Conservation (phyloP, 176 grass and related monocot genomes). For the Triticum aestivum region DNA sequence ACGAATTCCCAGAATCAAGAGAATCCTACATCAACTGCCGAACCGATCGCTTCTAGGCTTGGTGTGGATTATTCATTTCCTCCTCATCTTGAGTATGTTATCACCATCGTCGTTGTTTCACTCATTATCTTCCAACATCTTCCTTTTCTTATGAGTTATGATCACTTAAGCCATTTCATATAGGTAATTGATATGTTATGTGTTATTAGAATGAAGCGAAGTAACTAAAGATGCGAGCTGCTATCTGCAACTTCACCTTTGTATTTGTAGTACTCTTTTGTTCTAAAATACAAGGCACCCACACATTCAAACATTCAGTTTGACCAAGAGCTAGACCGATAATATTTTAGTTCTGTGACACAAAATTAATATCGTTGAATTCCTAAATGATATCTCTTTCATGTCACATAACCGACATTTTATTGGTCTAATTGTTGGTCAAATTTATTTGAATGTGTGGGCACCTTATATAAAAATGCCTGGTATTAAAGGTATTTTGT, state of each 20-base stretch:
- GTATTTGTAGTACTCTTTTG: not conserved
- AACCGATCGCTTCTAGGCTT: slow-evolving; percentile 76
- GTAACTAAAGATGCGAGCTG: not conserved
- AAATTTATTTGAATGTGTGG: not conserved
- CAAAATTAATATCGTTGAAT: not conserved
- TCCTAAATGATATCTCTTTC: not conserved
- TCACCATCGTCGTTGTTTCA: not conserved
- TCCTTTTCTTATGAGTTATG: not conserved
- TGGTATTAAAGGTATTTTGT: too few species aligned
- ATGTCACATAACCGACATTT: not conserved
- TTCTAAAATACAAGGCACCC: not conserved
- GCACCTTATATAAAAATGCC: not conserved
- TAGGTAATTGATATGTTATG: not conserved
- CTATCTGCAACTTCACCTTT: not conserved
- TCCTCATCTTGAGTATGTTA: slow-evolving; percentile 83
- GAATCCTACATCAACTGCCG: slow-evolving; percentile 40
- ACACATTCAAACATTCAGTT: not conserved
- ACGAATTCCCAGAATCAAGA: slow-evolving; percentile 41
- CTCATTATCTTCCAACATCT: not conserved
- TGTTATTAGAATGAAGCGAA: not conserved
- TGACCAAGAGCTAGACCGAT: not conserved
- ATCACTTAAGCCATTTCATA: not conserved
- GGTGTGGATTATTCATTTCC: slow-evolving; percentile 93
- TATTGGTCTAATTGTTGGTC: not conserved
- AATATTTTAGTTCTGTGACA: not conserved